These are phyloP conservation scores for Neurospora sublineolata DNA, from an alignment of 495 filamentous ascomycete species.

Conservation along the genomic window DNA sequence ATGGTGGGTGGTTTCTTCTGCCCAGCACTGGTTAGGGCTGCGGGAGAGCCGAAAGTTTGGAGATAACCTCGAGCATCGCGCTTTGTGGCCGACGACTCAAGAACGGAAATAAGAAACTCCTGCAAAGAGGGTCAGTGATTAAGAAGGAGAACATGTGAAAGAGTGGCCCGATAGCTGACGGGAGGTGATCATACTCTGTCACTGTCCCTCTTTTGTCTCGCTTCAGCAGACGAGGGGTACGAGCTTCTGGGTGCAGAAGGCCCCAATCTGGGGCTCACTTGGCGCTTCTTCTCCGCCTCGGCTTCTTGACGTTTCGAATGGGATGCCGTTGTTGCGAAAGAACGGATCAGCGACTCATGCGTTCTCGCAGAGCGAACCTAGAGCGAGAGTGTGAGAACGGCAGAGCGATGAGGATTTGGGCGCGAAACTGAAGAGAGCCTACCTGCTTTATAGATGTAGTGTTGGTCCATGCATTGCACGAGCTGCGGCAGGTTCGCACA, in stretches of 20 bases:
- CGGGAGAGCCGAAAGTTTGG: conserved; percentile 53
- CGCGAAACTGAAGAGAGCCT: background rate
- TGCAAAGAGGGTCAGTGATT: conserved; percentile 23
- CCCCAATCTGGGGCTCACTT: background rate
- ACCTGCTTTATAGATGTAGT: background rate
- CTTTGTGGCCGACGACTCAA: conserved; percentile 76
- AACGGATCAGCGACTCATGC: background rate
- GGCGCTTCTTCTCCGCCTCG: background rate
- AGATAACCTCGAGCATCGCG: conserved; percentile 84
- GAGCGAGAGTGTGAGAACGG: background rate
- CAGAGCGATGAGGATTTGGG: background rate
- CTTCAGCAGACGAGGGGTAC: conserved; percentile 28
- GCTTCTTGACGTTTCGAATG: background rate
- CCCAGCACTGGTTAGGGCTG: background rate
- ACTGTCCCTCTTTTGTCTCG: conserved; percentile 31
- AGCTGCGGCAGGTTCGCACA: background rate
- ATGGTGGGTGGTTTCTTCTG: conserved; percentile 7
- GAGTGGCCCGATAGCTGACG: background rate
- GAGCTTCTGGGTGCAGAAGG: conserved; percentile 5
- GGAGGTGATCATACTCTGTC: conserved; percentile 23
- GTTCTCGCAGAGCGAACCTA: background rate
- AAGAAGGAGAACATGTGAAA: background rate
- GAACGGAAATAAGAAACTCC: conserved; percentile 74
- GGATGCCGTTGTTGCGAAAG: background rate
- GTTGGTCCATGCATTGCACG: background rate